Conservation (phyloP, 2,329 filamentous ascomycete genomes). For the Chrysoporthe deuterocubensis region DNA sequence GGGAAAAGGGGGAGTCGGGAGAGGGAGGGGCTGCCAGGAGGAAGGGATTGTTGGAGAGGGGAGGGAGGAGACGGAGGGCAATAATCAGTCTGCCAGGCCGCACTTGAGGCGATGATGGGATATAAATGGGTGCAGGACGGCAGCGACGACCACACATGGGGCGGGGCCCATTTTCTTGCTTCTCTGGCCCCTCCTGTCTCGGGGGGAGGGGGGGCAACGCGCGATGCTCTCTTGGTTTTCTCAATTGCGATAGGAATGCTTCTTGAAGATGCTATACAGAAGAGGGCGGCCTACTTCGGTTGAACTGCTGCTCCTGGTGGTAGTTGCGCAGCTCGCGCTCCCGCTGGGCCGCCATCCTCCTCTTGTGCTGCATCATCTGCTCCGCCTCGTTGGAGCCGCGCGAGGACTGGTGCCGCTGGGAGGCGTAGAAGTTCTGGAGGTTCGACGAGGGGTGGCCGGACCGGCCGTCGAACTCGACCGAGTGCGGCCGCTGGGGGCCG, state of each 20-base stretch:
- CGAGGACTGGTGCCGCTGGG: constrained; percentile 87
- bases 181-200: not conserved
- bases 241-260: constrained; percentile 46
- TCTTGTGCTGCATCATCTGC: constrained; percentile 98
- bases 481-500: constrained; percentile 28
- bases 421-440: constrained; percentile 91
- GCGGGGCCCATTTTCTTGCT: not conserved
- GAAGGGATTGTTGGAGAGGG: too few relatives aligned
- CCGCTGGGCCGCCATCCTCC: constrained; percentile 97
- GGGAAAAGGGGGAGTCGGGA: too few relatives aligned
- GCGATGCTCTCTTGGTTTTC: constrained; percentile 30
- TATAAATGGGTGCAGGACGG: not conserved
- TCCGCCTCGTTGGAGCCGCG: constrained; percentile 88
- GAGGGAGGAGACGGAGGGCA: not conserved
- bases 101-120: constrained; percentile 28
- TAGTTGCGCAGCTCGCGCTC: constrained; percentile 99
- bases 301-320: constrained; percentile 99
- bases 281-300: constrained; percentile 93
- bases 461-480: constrained; percentile 38
- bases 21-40: too few relatives aligned
- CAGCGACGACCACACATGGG: constrained; percentile 7
- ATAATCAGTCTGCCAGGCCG: constrained; percentile 29
- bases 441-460: constrained; percentile 55
- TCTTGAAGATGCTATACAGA: constrained; percentile 65
- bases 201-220: not conserved